Conservation (phyloP, 2,329 filamentous ascomycete species). For the Alternaria sp. region DNA sequence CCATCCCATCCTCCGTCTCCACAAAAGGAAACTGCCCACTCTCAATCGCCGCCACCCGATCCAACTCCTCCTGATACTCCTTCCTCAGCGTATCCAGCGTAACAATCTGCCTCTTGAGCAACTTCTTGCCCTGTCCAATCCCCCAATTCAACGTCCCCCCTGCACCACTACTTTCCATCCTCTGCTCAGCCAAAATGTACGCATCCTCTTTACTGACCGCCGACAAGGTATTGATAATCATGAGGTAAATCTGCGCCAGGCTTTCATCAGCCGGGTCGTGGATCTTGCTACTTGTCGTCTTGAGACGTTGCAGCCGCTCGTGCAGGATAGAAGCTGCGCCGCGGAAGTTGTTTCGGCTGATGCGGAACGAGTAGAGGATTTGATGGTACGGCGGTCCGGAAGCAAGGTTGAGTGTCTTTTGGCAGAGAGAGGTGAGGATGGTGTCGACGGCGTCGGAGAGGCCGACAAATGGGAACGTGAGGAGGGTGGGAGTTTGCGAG, state of each 20-base stretch:
- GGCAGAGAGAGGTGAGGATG: conserved; percentile 76
- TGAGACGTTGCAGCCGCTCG: conserved; percentile 63
- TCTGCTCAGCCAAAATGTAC: conserved; percentile 73
- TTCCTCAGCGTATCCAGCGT: conserved; percentile 86
- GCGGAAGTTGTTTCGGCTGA: conserved; percentile 84
- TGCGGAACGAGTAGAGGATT: conserved; percentile 90
- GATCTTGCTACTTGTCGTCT: conserved; percentile 50
- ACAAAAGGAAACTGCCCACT: conserved; percentile 87
- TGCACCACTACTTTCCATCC: conserved; percentile 51
- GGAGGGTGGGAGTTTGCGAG: conserved; percentile 58
- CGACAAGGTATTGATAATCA: conserved; percentile 90
- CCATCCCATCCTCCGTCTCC: conserved; percentile 47
- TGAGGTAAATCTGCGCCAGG: conserved; percentile 78
- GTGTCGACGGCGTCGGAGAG: conserved; percentile 82
- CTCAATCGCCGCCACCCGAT: conserved; percentile 86
- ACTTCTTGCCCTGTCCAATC: conserved; percentile 45
- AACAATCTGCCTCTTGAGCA: conserved; percentile 75
- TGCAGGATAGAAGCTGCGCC: conserved; percentile 71
- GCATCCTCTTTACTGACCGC: conserved; percentile 84
- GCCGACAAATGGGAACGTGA: conserved; percentile 79
- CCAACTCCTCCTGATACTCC: conserved; percentile 89
- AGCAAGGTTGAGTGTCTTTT: conserved; percentile 71
- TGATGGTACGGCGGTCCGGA: conserved; percentile 78
- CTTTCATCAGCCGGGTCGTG: conserved; percentile 62
- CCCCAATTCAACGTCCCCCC: background rate